Evolutionary conservation across 352 stramenopile species (phyloP), one percentile per base, ranked within the genome.

Genomic region (Globisporangium uncinulatum): DNA sequence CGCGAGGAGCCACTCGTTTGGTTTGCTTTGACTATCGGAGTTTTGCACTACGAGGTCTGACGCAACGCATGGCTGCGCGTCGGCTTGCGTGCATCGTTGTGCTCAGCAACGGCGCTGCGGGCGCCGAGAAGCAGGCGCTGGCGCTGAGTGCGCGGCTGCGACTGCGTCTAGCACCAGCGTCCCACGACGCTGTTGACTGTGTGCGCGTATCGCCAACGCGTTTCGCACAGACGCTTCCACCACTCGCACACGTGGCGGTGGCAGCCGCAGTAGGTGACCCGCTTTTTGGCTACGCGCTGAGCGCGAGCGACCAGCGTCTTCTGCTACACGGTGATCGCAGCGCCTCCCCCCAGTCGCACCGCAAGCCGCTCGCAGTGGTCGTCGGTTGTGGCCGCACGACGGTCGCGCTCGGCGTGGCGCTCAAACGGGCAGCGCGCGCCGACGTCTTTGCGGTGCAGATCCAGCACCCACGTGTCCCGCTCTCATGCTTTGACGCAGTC

Each of bases 41-140:
- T 39, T 39, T 39, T 39, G 34, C 34, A 39, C 34, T 13, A 39
- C 34, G 34, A 36, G 48, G 3, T 44, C 13, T 3, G 15, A 6
- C 9, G 13, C 6, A 39, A 49, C n/a, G 46, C 54, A 56, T 62
- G 46, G 15, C 46, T 9, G n/a, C 34, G 9, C 62, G 39, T 36
- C 49, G 46, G 3, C 32, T 47, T 8, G 55, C 79, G 50, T 64
- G 71, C 36, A 58, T 92, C 53, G 19, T 89, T 44, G 79, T 86
- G 67, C 70, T 92, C 9, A 73, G 76, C 50, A 92, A 92, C 62
- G 82, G 75, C 37, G 78, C 79, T 4, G 74, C 78, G 11, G 82
- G 82, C 13, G 82, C 82, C 6, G 79, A 92, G 70, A 92, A 92
- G 67, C 82, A 92, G 60, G 82, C 72, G 34, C 49, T 90, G 13